Percentiles rank a stretch among this genome's conserved stretches.
phyloP scores from a whole-genome alignment of 2,329 filamentous ascomycete species.

The Calonectria pauciramosa region DNA sequence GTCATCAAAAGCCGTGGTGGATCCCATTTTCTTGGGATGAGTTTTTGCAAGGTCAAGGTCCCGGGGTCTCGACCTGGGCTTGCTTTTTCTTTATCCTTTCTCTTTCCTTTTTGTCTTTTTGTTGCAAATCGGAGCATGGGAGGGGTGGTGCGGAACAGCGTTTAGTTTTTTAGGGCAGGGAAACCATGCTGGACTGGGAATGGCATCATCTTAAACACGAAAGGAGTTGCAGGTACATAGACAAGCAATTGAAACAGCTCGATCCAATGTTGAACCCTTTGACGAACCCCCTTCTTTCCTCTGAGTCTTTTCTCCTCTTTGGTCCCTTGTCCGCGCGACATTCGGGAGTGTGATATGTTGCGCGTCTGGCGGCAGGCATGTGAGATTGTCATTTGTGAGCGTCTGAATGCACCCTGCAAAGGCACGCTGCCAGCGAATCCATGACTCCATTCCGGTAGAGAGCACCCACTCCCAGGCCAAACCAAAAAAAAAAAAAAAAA shows the following conservation, averaged over 20 bases:
- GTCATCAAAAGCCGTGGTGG: conserved; percentile 4
- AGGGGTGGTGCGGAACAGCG: conserved; percentile 7
- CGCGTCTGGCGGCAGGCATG: conserved; percentile 24
- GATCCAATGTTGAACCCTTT: neutral
- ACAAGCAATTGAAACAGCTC: conserved; percentile 1
- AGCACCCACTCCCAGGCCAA: neutral
- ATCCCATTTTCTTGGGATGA: neutral
- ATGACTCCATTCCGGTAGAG: conserved; percentile 1
- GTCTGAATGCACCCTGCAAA: conserved; percentile 17
- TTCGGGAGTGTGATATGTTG: conserved; percentile 5
- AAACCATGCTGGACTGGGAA: conserved; percentile 18
- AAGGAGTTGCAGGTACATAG: neutral
- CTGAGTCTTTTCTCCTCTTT: neutral
- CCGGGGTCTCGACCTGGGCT: neutral
- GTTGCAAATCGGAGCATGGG: conserved; percentile 11
- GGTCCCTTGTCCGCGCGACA: neutral
- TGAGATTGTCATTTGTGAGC: conserved; percentile 20
- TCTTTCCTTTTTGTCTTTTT: neutral
- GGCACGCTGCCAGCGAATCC: conserved; percentile 18
- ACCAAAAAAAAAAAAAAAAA: neutral
- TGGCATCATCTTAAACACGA: conserved; percentile 3
- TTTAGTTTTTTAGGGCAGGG: conserved; percentile 3
- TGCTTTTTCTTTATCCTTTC: neutral
- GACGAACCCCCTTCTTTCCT: neutral
- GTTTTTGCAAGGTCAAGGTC: neutral